phyloP scores from a whole-genome alignment of 805 yeast genomes.

The Yamadazyma ubonensis region DNA sequence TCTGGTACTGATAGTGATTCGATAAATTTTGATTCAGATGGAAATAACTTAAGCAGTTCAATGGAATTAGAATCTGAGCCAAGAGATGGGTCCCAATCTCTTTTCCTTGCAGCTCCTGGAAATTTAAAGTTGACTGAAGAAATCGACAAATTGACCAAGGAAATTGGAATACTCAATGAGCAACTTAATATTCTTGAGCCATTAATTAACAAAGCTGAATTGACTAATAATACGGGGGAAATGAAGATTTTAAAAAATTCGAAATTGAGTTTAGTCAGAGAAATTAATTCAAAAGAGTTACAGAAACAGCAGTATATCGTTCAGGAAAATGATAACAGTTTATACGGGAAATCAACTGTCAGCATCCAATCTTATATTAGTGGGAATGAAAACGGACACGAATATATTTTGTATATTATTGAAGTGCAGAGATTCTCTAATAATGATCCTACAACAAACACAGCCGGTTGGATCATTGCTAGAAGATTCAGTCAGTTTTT shows the following conservation, averaged over 20 bases:
- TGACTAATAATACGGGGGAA: slow-evolving; percentile 74
- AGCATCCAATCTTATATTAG: slow-evolving; percentile 53
- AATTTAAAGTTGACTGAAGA: slow-evolving; percentile 64
- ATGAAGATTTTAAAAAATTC: slow-evolving; percentile 68
- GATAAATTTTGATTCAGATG: slow-evolving; percentile 23
- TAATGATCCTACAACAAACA: slow-evolving; percentile 41
- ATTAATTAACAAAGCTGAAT: slow-evolving; percentile 74
- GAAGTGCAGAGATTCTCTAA: slow-evolving; percentile 59
- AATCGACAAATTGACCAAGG: slow-evolving; percentile 55
- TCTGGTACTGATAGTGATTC: slow-evolving; percentile 35
- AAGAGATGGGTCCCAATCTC: slow-evolving; percentile 12
- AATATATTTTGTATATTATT: slow-evolving; percentile 69
- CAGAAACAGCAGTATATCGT: slow-evolving; percentile 78
- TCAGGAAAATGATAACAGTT: slow-evolving; percentile 76
- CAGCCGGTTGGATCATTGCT: slow-evolving; percentile 89
- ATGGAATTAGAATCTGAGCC: slow-evolving; percentile 15
- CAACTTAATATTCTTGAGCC: slow-evolving; percentile 68
- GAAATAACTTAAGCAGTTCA: slow-evolving; percentile 16
- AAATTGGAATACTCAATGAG: slow-evolving; percentile 55
- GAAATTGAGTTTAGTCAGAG: slow-evolving; percentile 61
- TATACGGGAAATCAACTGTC: slow-evolving; percentile 64
- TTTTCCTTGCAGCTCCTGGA: slow-evolving; percentile 62
- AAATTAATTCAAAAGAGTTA: slow-evolving; percentile 69
- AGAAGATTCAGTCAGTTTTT: slow-evolving; percentile 84
- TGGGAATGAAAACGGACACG: slow-evolving; percentile 52